A percentile compares a stretch with the other conserved stretches of the same genome.
phyloP scores from a whole-genome alignment of 2,329 filamentous ascomycete genomes.

The Paecilomyces sp. region DNA sequence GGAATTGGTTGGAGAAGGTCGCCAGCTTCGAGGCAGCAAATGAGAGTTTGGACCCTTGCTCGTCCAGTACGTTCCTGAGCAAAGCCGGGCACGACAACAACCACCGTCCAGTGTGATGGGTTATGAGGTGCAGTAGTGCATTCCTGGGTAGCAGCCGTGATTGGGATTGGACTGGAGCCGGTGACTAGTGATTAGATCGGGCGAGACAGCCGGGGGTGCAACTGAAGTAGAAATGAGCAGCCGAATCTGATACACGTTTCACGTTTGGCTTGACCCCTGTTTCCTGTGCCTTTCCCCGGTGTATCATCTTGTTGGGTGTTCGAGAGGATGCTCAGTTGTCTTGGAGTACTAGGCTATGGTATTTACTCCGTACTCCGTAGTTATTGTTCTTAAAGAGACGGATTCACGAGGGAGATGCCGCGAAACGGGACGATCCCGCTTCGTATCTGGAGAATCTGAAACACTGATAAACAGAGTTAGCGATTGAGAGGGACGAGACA shows the following conservation, averaged over 20 bases:
- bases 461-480: not conserved
- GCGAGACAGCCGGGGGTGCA: not conserved
- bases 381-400: no score
- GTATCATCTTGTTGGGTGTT: not conserved
- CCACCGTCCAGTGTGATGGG: not conserved
- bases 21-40: not conserved
- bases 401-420: not conserved
- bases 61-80: not conserved
- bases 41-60: not conserved
- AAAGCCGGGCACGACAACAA: not conserved
- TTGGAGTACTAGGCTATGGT: no score
- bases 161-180: not conserved
- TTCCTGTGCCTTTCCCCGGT: not conserved
- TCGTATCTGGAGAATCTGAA: not conserved
- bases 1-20: not conserved
- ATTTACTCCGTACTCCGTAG: no score
- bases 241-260: not conserved
- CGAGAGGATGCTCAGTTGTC: not conserved
- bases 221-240: not conserved
- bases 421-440: not conserved
- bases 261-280: not conserved
- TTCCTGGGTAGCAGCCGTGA: not conserved
- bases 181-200: not conserved
- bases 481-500: not conserved
- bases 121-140: not conserved